Conservation (phyloP, 225 moss, liverwort and hornwort species). For the Sphagnum tenellum region DNA sequence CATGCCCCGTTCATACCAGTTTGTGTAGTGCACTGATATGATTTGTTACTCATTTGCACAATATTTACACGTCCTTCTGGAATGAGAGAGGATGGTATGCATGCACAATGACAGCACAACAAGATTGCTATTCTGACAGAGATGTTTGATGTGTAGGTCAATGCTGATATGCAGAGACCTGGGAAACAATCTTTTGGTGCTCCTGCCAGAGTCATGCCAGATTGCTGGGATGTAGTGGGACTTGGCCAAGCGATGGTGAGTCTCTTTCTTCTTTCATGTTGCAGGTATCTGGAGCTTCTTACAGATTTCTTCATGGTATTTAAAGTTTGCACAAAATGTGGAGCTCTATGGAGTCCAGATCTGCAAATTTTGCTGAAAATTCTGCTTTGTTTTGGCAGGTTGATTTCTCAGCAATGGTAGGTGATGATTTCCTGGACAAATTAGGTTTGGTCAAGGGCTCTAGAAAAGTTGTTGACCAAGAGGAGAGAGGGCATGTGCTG, state of each 20-base stretch:
- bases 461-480: slow-evolving; percentile 81
- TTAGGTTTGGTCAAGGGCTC: slow-evolving; percentile 65
- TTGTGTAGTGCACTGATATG: no score
- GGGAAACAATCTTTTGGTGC: slow-evolving; percentile 66
- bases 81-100: no score
- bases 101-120: not conserved
- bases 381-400: slow-evolving; percentile 15
- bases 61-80: no score
- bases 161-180: slow-evolving; percentile 35
- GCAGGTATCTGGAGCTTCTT: not conserved
- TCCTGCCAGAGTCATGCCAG: slow-evolving; percentile 53
- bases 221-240: slow-evolving; percentile 83
- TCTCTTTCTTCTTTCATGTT: not conserved
- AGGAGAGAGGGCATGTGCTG: slow-evolving; percentile 69
- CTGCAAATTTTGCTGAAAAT: not conserved
- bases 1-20: no score
- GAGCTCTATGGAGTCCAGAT: not conserved
- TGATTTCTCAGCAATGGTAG: slow-evolving; percentile 66
- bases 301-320: slow-evolving; percentile 12
- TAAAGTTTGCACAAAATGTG: not conserved
- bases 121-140: not conserved
- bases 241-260: slow-evolving; percentile 95
- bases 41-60: no score
- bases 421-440: slow-evolving; percentile 49
- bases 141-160: slow-evolving; percentile 17